These are phyloP conservation scores for Rhodotorula sp. DNA, from an alignment of 1,284 basidiomycete species.

Conservation along the genomic window DNA sequence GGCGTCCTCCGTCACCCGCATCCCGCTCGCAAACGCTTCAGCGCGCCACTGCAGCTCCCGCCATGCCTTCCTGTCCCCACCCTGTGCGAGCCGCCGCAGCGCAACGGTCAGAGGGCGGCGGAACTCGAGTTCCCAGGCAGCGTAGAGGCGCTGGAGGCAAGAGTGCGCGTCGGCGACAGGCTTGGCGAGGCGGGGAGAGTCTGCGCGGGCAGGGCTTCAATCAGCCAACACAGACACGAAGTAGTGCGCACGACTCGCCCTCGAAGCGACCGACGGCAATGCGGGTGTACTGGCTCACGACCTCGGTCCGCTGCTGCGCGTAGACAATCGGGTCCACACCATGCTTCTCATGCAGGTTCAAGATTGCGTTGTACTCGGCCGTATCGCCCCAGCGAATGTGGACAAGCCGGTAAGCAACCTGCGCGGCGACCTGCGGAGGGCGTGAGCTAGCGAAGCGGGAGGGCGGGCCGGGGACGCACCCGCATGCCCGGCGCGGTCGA, in stretches of 20 bases:
- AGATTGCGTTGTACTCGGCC: background rate
- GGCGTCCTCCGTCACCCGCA: background rate
- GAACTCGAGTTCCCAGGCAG: background rate
- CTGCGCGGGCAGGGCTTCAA: background rate
- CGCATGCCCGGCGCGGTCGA: background rate
- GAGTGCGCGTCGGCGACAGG: too few relatives aligned
- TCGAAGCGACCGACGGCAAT: background rate
- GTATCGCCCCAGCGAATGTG: background rate
- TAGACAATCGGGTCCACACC: background rate
- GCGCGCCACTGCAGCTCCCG: conserved; percentile 6
- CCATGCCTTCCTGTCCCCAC: background rate
- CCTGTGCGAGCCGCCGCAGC: background rate
- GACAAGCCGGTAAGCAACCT: background rate
- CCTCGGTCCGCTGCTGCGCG: background rate
- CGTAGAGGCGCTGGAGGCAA: background rate
- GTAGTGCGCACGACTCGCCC: background rate
- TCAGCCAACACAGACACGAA: background rate
- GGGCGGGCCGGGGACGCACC: background rate
- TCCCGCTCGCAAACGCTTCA: background rate
- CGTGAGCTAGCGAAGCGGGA: too few relatives aligned
- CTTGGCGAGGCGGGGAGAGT: background rate
- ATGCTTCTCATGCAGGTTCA: background rate
- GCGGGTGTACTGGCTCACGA: background rate
- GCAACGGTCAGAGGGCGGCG: background rate
- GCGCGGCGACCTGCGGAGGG: background rate